These are phyloP conservation scores for Bipolaris sorokiniana DNA, from an alignment of 2,329 filamentous ascomycete genomes.

Conservation along the genomic window DNA sequence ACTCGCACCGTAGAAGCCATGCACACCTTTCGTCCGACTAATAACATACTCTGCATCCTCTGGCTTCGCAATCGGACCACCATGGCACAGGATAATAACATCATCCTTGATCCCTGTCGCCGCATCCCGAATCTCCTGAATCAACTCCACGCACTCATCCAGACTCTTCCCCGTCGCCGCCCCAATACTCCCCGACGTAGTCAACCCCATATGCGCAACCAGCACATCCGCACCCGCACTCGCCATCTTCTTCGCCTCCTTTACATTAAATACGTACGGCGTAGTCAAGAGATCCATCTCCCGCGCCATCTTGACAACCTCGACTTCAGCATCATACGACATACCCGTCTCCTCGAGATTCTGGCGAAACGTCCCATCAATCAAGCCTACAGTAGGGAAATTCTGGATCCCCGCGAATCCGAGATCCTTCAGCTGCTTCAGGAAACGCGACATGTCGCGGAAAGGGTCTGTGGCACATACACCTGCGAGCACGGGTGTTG, in stretches of 20 bases:
- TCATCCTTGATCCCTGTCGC: slow-evolving; percentile 62
- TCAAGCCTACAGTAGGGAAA: slow-evolving; percentile 74
- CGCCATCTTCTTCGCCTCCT: slow-evolving; percentile 68
- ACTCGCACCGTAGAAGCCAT: slow-evolving; percentile 75
- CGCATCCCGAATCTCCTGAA: slow-evolving; percentile 69
- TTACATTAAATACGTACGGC: slow-evolving; percentile 71
- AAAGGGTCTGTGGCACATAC: slow-evolving; percentile 76
- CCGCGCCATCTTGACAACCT: slow-evolving; percentile 67
- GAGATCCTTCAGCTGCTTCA: slow-evolving; percentile 64
- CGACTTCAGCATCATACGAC: slow-evolving; percentile 70
- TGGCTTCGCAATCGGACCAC: slow-evolving; percentile 69
- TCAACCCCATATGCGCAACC: slow-evolving; percentile 73
- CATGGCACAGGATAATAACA: slow-evolving; percentile 72
- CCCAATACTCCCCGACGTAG: slow-evolving; percentile 68
- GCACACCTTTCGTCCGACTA: slow-evolving; percentile 65
- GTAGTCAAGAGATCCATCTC: slow-evolving; percentile 68
- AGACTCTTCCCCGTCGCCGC: slow-evolving; percentile 66
- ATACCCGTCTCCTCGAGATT: slow-evolving; percentile 76
- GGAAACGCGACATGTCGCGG: slow-evolving; percentile 65
- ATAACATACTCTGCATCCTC: slow-evolving; percentile 69
- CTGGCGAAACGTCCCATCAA: slow-evolving; percentile 70
- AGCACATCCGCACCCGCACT: slow-evolving; percentile 69
- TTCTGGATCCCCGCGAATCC: slow-evolving; percentile 76
- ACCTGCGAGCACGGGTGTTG: slow-evolving; percentile 71
- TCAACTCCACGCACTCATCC: slow-evolving; percentile 66